These are phyloP conservation scores for Phytopythium litorale DNA, from an alignment of 352 stramenopile species.

Conservation along the genomic window DNA sequence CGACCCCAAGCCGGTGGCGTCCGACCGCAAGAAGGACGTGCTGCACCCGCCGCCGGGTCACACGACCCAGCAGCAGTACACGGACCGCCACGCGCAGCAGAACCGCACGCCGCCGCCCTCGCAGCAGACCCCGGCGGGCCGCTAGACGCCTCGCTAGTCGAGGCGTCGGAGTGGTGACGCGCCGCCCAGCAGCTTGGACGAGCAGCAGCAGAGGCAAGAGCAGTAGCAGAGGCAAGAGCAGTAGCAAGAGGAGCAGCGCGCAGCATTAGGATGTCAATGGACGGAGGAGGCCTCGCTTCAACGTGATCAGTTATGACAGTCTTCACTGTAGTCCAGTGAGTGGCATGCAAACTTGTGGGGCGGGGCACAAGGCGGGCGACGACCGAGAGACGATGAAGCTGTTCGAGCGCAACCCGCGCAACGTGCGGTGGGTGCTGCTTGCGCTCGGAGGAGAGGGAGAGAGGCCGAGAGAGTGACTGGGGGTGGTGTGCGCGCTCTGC, in stretches of 20 bases:
- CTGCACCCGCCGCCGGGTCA: not conserved
- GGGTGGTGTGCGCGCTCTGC: too few species aligned
- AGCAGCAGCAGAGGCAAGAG: not conserved
- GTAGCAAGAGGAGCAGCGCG: too few species aligned
- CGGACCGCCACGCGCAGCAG: slow-evolving; percentile 3
- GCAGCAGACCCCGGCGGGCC: not conserved
- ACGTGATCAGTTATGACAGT: not conserved
- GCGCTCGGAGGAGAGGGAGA: too few species aligned
- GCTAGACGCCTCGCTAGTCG: not conserved
- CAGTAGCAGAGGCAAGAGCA: too few species aligned
- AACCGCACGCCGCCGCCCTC: slow-evolving; percentile 2
- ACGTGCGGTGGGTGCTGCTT: slow-evolving; percentile 23
- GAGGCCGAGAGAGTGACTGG: too few species aligned
- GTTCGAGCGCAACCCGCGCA: slow-evolving; percentile 40
- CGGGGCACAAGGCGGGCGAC: not conserved
- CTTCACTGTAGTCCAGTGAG: too few species aligned
- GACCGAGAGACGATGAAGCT: slow-evolving; percentile 3
- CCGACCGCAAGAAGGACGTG: slow-evolving; percentile 1
- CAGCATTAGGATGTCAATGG: too few species aligned
- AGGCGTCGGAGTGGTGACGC: too few species aligned
- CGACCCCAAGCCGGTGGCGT: not conserved
- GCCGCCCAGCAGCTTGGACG: too few species aligned
- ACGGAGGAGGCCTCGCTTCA: not conserved
- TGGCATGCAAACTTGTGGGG: not conserved
- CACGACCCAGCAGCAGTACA: slow-evolving; percentile 1